Evolutionary conservation across 106 monocot species (phyloP).

Genomic region (Acorus calamus): DNA sequence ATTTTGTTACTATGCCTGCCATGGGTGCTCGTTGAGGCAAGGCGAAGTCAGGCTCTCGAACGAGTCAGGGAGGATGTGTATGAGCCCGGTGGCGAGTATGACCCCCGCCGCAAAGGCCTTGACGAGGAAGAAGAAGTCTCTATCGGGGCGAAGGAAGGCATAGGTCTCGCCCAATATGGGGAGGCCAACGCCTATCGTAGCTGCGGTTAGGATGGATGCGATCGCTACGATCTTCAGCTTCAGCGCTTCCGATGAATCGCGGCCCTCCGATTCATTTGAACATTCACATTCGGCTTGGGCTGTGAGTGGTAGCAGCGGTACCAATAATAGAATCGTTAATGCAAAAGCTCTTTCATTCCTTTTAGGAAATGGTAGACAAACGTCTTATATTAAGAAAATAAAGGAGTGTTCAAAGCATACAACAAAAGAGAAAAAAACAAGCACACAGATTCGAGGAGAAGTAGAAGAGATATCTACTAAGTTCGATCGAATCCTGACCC

Average conservation of each 20-base stretch:
- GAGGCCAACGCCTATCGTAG: conserved; percentile 30
- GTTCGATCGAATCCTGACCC: no score
- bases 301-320: background rate
- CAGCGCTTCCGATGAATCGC: conserved; percentile 2
- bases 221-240: conserved; percentile 42
- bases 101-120: conserved; percentile 62
- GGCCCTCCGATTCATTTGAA: background rate
- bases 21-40: conserved; percentile 34
- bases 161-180: conserved; percentile 38
- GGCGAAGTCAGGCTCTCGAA: conserved; percentile 46
- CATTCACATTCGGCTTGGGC: conserved; percentile 11
- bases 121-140: conserved; percentile 38
- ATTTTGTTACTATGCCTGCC: no score
- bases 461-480: no score
- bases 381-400: no score
- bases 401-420: no score
- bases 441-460: no score
- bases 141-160: conserved; percentile 24
- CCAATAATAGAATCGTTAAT: conserved; percentile 7
- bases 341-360: background rate
- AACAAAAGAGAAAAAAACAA: no score
- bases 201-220: conserved; percentile 44
- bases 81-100: conserved; percentile 51
- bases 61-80: conserved; percentile 53
- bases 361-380: background rate